Percentiles rank a stretch among this genome's conserved stretches.
Evolutionary conservation across 2,329 filamentous ascomycete genomes (phyloP).

Genomic region (Metarhizium album): DNA sequence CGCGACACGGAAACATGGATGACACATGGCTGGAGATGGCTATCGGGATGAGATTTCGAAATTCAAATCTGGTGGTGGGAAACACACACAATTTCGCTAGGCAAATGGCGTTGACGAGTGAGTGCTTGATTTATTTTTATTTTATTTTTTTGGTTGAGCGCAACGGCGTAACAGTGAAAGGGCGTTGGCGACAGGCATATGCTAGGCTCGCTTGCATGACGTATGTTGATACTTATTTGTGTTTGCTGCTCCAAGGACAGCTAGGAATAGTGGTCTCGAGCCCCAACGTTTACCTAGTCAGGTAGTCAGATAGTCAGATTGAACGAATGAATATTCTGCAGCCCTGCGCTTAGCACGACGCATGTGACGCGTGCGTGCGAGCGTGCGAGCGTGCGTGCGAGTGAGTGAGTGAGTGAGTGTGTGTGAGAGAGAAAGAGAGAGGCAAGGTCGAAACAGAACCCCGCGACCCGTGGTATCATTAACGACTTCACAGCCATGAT

Average conservation of each 20-base stretch:
- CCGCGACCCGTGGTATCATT: not conserved
- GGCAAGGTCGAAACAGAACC: not conserved
- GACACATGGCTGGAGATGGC: not conserved
- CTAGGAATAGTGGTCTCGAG: not conserved
- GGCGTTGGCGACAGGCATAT: not conserved
- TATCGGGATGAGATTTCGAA: not conserved
- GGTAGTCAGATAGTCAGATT: conserved; percentile 5
- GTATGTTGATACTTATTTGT: not conserved
- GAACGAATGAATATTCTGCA: not conserved
- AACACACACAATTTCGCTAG: not conserved
- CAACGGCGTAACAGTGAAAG: not conserved
- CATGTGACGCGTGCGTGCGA: not conserved
- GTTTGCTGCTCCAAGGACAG: not conserved
- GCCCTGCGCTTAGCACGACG: not conserved
- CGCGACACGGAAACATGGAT: not conserved
- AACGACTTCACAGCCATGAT: not conserved
- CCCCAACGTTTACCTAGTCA: not conserved
- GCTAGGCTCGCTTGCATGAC: not conserved
- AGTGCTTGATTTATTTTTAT: too few species aligned
- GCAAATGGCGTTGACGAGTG: not conserved
- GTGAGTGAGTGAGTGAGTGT: too few species aligned
- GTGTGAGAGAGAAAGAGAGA: too few species aligned
- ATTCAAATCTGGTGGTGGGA: not conserved
- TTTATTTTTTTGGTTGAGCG: not conserved
- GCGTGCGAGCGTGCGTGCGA: too few species aligned